phyloP scores from a whole-genome alignment of 495 filamentous ascomycete genomes.

The Evansstolkia leycettana region DNA sequence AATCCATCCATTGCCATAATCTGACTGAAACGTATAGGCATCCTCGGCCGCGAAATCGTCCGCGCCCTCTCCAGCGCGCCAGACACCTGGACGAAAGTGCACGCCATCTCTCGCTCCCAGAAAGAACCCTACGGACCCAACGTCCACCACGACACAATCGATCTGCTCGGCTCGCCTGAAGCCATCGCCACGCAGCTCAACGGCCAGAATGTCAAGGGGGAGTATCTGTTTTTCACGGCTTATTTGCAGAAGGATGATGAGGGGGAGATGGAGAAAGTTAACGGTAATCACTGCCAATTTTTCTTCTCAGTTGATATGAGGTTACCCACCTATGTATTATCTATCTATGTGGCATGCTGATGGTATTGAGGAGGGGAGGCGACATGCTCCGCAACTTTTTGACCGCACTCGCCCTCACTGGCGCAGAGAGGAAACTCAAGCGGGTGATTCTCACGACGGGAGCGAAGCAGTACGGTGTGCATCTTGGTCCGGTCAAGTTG shows the following conservation, averaged over 20 bases:
- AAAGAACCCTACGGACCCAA: constrained; percentile 24
- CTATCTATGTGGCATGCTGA: no score
- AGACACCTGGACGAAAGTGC: constrained; percentile 25
- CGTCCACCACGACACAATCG: constrained; percentile 31
- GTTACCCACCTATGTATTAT: no score
- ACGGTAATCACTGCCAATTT: constrained; percentile 25
- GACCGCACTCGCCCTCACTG: constrained; percentile 30
- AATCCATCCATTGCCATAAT: no score
- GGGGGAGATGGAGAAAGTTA: constrained; percentile 29
- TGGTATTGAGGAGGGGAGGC: no score
- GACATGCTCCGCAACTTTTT: constrained; percentile 28
- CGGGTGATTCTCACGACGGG: constrained; percentile 41
- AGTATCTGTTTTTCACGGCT: constrained; percentile 38
- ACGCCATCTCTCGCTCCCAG: constrained; percentile 32
- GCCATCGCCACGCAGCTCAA: constrained; percentile 30
- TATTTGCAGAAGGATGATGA: constrained; percentile 33
- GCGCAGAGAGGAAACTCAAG: constrained; percentile 28
- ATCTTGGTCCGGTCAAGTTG: constrained; percentile 33
- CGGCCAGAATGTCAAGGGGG: constrained; percentile 18
- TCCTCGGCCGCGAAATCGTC: constrained; percentile 35
- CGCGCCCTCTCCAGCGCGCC: constrained; percentile 24
- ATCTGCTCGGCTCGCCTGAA: constrained; percentile 26
- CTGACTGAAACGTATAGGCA: constrained; percentile 14
- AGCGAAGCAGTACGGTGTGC: constrained; percentile 44
- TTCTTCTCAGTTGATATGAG: no score